Evolutionary conservation across 2,329 filamentous ascomycete species (phyloP).

Genomic region (Pleoardoris graminearum): DNA sequence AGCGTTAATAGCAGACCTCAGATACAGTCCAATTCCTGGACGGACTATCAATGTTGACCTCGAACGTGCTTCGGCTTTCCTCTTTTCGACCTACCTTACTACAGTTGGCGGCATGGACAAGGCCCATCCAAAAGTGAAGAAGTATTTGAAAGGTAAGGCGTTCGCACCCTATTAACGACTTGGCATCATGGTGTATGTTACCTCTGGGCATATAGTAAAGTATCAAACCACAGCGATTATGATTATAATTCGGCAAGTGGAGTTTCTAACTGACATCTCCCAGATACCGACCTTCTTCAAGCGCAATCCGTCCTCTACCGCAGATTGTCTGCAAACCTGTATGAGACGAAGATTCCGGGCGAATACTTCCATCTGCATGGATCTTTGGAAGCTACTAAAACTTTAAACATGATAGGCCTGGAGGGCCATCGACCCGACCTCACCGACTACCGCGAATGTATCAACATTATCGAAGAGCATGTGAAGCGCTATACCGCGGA

Average conservation of each 20-base stretch:
- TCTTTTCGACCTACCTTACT: conserved; percentile 62
- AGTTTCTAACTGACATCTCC: conserved; percentile 22
- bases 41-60: conserved; percentile 56
- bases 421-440: conserved; percentile 64
- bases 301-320: conserved; percentile 74
- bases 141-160: conserved; percentile 48
- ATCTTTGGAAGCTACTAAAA: conserved; percentile 71
- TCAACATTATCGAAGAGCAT: conserved; percentile 48
- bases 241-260: no score
- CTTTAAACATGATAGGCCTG: conserved; percentile 70
- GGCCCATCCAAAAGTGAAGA: conserved; percentile 50
- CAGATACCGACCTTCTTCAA: conserved; percentile 71
- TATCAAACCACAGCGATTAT: no score
- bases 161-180: no score
- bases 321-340: conserved; percentile 72
- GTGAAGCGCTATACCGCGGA: conserved; percentile 46
- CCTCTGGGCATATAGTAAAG: no score
- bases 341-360: conserved; percentile 66
- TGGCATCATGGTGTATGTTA: no score
- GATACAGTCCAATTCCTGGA: conserved; percentile 48
- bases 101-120: conserved; percentile 58
- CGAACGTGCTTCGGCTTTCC: conserved; percentile 59
- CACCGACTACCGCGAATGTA: conserved; percentile 50
- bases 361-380: conserved; percentile 77
- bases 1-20: conserved; percentile 61